phyloP scores from a whole-genome alignment of 768 basidiomycete species.

The Arthromyces matolae region DNA sequence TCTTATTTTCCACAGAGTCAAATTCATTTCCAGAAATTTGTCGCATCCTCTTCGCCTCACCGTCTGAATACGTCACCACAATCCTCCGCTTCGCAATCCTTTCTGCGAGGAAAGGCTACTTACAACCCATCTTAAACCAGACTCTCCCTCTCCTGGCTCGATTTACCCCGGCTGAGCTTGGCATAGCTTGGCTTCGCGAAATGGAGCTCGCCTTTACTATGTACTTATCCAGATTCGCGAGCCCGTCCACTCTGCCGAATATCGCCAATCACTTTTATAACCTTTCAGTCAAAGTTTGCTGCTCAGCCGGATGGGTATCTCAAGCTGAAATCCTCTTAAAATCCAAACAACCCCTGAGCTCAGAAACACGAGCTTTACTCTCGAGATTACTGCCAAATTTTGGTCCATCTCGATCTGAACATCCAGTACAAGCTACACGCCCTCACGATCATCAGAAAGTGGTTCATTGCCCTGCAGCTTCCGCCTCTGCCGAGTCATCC shows the following conservation, averaged over 20 bases:
- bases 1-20: neutral
- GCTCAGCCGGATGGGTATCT: constrained; percentile 16
- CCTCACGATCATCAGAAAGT: too few relatives aligned
- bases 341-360: constrained; percentile 4
- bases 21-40: constrained; percentile 10
- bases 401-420: neutral
- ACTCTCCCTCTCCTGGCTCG: constrained; percentile 13
- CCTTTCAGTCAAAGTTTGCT: constrained; percentile 14
- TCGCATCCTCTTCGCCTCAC: constrained; percentile 16
- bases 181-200: constrained; percentile 6
- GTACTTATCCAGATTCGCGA: neutral
- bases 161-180: constrained; percentile 6
- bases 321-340: constrained; percentile 9
- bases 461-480: too few relatives aligned
- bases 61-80: constrained; percentile 8
- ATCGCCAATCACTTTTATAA: constrained; percentile 5
- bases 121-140: constrained; percentile 13
- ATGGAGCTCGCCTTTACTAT: constrained; percentile 11
- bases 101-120: constrained; percentile 20
- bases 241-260: neutral
- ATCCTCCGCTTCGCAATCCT: constrained; percentile 19
- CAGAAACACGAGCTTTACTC: constrained; percentile 7
- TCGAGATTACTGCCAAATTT: too few relatives aligned
- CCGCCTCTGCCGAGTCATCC: too few relatives aligned
- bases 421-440: neutral